These are phyloP conservation scores for Akanthomyces uredinophilus DNA, from an alignment of 2,329 filamentous ascomycete species.

Conservation along the genomic window DNA sequence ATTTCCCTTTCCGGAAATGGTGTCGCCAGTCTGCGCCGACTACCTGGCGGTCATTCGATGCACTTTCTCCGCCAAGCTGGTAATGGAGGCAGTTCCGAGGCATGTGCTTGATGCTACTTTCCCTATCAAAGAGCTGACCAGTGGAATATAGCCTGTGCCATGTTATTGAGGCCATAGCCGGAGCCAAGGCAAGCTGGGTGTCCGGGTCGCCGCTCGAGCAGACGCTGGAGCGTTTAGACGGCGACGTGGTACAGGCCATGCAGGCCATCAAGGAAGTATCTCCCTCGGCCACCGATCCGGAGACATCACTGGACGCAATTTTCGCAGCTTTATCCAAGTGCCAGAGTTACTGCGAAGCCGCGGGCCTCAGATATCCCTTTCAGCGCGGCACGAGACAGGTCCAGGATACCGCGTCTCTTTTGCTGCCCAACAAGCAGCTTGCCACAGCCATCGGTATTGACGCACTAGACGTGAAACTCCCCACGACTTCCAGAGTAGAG, in stretches of 20 bases:
- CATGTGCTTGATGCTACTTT: conserved; percentile 8
- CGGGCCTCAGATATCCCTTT: conserved; percentile 20
- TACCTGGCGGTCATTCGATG: conserved; percentile 31
- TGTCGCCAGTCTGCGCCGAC: conserved; percentile 21
- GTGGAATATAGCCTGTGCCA: background rate
- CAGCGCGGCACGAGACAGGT: conserved; percentile 26
- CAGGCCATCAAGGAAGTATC: conserved; percentile 32
- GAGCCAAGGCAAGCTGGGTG: conserved; percentile 11
- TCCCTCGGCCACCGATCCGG: conserved; percentile 19
- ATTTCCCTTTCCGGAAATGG: conserved; percentile 22
- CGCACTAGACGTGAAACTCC: background rate
- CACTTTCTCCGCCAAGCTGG: conserved; percentile 32
- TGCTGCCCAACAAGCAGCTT: conserved; percentile 18
- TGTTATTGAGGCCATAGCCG: background rate
- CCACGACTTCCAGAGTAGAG: conserved; percentile 16
- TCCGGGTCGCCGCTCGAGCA: conserved; percentile 6
- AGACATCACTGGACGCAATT: conserved; percentile 17
- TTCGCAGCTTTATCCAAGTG: conserved; percentile 21
- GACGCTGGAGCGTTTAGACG: conserved; percentile 24
- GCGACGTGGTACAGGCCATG: conserved; percentile 33
- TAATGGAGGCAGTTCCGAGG: conserved; percentile 27
- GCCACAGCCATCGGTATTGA: background rate
- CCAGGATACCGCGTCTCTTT: conserved; percentile 23
- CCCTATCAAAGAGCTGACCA: no score
- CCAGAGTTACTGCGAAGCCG: conserved; percentile 16